Percentiles rank a stretch among this genome's conserved stretches.
Conservation (phyloP, 306 rosid genomes). For the Vicia faba region DNA sequence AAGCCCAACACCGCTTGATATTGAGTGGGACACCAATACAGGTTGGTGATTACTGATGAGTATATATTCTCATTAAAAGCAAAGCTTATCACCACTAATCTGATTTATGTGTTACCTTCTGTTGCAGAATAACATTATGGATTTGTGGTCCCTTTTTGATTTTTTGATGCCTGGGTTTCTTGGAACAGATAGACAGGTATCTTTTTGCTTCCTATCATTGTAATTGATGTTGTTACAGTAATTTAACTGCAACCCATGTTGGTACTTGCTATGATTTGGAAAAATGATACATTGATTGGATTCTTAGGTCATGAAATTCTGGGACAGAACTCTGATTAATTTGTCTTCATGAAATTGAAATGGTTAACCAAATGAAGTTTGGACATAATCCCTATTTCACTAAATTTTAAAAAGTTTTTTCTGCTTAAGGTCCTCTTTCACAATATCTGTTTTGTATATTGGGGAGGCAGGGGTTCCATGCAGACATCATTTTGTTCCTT, state of each 20-base stretch:
- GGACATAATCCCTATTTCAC: not conserved
- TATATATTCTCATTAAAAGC: conserved; percentile 20
- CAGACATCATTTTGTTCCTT: conserved; percentile 7
- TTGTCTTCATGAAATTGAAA: not conserved
- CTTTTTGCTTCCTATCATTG: not conserved
- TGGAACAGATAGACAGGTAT: conserved; percentile 98
- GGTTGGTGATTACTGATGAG: conserved; percentile 55
- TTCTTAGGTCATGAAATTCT: conserved; percentile 8
- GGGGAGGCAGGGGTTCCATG: not conserved
- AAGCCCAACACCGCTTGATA: conserved; percentile 91
- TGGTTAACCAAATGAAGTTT: not conserved
- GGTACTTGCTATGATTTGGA: conserved; percentile 25
- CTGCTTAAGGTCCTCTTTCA: not conserved
- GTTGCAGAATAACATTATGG: conserved; percentile 96
- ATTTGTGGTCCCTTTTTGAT: conserved; percentile 98
- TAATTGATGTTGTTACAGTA: conserved; percentile 17
- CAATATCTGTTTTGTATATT: not conserved
- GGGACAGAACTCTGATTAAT: conserved; percentile 1
- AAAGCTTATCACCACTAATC: conserved; percentile 15
- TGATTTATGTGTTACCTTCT: conserved; percentile 38
- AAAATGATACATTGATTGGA: conserved; percentile 1
- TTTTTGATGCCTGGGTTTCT: conserved; percentile 99
- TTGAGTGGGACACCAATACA: conserved; percentile 99
- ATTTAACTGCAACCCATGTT: not conserved
- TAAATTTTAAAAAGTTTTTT: not conserved